These are phyloP conservation scores for Anastatica hierochuntica DNA, from an alignment of 345 rosid species.

Conservation along the genomic window DNA sequence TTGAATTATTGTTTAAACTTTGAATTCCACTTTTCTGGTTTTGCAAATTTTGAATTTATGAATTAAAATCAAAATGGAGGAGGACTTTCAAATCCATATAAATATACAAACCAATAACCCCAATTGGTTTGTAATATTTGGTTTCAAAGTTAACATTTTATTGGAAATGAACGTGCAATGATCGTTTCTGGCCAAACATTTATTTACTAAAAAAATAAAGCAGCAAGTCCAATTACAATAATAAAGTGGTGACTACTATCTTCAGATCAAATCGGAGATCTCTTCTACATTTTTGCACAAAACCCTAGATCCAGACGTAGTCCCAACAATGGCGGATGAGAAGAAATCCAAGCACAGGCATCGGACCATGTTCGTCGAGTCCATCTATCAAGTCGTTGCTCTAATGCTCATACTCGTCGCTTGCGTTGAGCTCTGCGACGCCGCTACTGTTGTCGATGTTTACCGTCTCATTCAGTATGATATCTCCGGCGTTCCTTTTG, in stretches of 20 bases:
- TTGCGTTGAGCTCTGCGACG: slow-evolving; percentile 89
- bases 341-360: slow-evolving; percentile 28
- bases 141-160: too few species aligned
- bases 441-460: slow-evolving; percentile 92
- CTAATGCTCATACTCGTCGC: slow-evolving; percentile 67
- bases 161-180: too few species aligned
- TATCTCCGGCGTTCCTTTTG: slow-evolving; percentile 79
- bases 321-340: slow-evolving; percentile 29
- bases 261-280: slow-evolving; percentile 18
- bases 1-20: too few species aligned
- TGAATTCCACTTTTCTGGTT: too few species aligned
- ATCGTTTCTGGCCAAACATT: too few species aligned
- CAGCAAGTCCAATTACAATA: too few species aligned
- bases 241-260: neutral
- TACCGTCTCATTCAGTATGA: slow-evolving; percentile 96
- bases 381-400: slow-evolving; percentile 57
- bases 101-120: too few species aligned
- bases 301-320: slow-evolving; percentile 51
- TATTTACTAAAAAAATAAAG: too few species aligned
- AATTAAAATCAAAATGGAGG: too few species aligned
- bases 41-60: too few species aligned
- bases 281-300: slow-evolving; percentile 6
- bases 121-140: too few species aligned
- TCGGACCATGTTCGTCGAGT: slow-evolving; percentile 35
- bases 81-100: too few species aligned